Evolutionary conservation across 495 filamentous ascomycete genomes (phyloP), one percentile per base, ranked within the genome.

Genomic region (Lentithecium fluviatile): DNA sequence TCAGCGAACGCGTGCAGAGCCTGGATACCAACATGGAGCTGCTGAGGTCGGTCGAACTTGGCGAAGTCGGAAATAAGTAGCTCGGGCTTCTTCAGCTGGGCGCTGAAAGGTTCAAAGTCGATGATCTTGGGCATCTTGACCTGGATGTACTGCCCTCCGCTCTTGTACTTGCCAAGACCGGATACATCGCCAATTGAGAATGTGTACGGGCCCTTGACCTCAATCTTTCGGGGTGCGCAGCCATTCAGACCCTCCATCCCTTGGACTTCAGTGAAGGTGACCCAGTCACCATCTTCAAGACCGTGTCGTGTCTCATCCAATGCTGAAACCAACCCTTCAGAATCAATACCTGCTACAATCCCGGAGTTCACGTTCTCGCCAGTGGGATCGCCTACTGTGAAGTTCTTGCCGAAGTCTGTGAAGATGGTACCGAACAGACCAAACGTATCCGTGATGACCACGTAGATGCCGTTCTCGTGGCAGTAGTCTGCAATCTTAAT

Each of bases 121-220:
- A 99, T 76, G 47, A 89, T 83, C 77, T 95, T 97, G 32, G 92
- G 92, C 91, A 95, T 95, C 79, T 97, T 99, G 67, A 96, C 92
- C 72, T 99, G 95, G 10, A 85, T 88, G 70, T 85, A 99, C 37
- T 97, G 79, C 56, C 95, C 95, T 23, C 93, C 93, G 40, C 87
- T 80, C 75, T 87, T 75, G 75, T 99, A 99, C 62, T 86, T 76
- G 23, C 93, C 92, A 38, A 96, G 80, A 3, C 81, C 84, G 15
- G 90, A 90, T 8, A 96, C 91, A 75, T 97, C 91, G 25, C 92
- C 94, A 67, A 99, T 97, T 6, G 88, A 90, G 73, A 99, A 99
- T 10, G 94, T 95, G 71, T 97, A 97, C 2, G 95, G 95, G 0
- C 88, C 94, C 76, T 95, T 97, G 24, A 96, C 93, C 6, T 87